Evolutionary conservation across 2,329 filamentous ascomycete species (phyloP), one percentile per base, ranked within the genome.

Genomic region (Colletotrichum sp.): DNA sequence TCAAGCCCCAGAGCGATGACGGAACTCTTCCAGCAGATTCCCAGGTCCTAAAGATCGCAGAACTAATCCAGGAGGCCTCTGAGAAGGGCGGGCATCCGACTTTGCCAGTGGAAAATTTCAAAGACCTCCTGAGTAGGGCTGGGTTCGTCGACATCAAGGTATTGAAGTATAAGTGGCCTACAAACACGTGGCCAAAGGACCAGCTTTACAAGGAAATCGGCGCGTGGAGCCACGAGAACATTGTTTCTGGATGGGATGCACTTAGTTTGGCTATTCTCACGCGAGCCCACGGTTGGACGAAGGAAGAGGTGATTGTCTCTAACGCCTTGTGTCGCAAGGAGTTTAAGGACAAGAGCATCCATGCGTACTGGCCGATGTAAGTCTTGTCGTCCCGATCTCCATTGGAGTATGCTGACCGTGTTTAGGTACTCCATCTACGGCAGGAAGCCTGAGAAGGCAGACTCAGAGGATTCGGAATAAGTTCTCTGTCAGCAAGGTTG

Each of bases 1-100:
- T 85, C 6, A 79, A 80, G 2, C 79, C 84, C 0, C 80, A 79
- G 15, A 86, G 84, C 36, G 87, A 89, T 63, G 88, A 90, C 68
- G 84, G 79, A 12, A 86, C 85, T 0, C 72, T 87, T 8, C 13
- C 67, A 1, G 57, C 70, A 3, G 79, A 81, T 21, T 72, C 77
- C 1, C 81, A 85, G 55, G 68, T 85, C 0, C 4, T 71, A 0
- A 24, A 16, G n/a, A 84, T 52, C 2, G n/a, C 60, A 0, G 34
- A 12, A 0, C 82, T 86, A 60, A 81, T 87, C 16, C 59, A 79
- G 5, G 30, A 73, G 15, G 71, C 71, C 0, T 32, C 34, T 1
- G 59, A 21, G 1, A n/a, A 8, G 3, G 26, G 62, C 7, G 71
- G 66, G 2, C 66, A 26, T 5, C 32, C 44, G 1, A 24, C 13